Base-by-base conservation (phyloP, 352 stramenopile genomes). In the Nothophytophthora sp. region DNA sequence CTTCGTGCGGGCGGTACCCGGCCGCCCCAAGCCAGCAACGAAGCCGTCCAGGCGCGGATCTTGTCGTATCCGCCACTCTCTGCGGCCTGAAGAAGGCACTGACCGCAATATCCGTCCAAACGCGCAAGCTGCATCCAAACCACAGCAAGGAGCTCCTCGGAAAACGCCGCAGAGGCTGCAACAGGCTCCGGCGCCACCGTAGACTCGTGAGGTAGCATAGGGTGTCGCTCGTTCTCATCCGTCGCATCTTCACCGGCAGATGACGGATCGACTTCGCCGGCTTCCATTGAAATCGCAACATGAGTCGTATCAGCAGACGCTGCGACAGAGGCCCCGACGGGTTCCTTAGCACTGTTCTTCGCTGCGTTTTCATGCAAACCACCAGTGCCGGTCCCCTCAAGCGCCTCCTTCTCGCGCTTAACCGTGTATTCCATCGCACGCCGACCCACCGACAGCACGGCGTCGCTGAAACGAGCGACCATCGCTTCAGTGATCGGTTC, bases 41-140 rank as follows among this genome's bases (percentile, higher is more conserved):
- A 95, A 27, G 69, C 71, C 10, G 70, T 85, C 75, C 84, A 95
- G 15, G 86, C 77, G 28, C 86, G 81, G n/a, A 95, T 87, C 18
- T 78, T 80, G 53, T 95, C 86, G 43, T 88, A 73, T 0, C 80
- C 79, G 8, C 83, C 81, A 29, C 63, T 81, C 38, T 93, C 82
- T 4, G 80, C 80, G 16, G 85, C 85, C 37, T 95, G 76, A 9
- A 92, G 67, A 18, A 95, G 69, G 28, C 76, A 85, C 42, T 95
- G 82, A 0, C 85, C 85, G 24, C 85, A 95, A 36, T 92, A 90
- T 3, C 82, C 85, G 24, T 95, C 85, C 36, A 93, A 29, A 18
- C 76, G 84, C 18, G 83, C 85, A 6, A 93, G 49, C 11, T 88
- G 70, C 76, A 92, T 95, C 85, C 85, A 95, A 18, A 92, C 51